Base-by-base conservation (phyloP, 345 rosid species). In the Orychophragmus violaceus region DNA sequence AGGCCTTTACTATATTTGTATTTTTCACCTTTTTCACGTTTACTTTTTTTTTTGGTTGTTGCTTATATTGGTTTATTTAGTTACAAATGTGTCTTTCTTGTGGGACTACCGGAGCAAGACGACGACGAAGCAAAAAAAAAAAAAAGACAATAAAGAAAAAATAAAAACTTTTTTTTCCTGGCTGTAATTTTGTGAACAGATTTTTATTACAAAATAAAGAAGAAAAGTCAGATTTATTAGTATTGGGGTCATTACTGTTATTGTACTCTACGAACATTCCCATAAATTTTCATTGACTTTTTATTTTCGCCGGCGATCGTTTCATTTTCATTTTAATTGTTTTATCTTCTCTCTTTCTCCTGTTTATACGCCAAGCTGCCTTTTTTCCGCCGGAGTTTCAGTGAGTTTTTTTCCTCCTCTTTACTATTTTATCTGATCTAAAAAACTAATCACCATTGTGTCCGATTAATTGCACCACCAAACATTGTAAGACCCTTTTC, bases 201-300 rank as follows among this genome's bases (percentile, higher is more conserved):
- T 14, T 57, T 16, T 59, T 3, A 13, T 25, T 69, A 35, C 1
- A 13, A 16, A 44, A 41, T 6, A 5, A 28, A 37, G 5, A 37
- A 8, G 9, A 37, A 19, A 22, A 32, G 13, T 21, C 57, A 58
- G 2, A 23, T 68, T 57, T 45, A 58, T 23, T 35, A 46, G 3
- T 46, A 30, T 19, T 25, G 16, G 8, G 22, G 65, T 48, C 29
- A 25, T 36, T 8, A 59, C 10, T 45, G 32, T 32, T 30, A 10
- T 22, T 29, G 10, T 42, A 10, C 11, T 50, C 52, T 39, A 69
- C 5, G 59, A 60, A 37, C 14, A 33, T 69, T 49, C 68, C 68
- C 68, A 61, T 52, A 51, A 22, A 61, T n/a, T 32, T 41, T 10
- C 61, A 28, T 66, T 62, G 70, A 63, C 70, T 63, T 10, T 18